Evolutionary conservation across 495 filamentous ascomycete species (phyloP), one percentile per base, ranked within the genome.

Genomic region (Cercophora sp.): DNA sequence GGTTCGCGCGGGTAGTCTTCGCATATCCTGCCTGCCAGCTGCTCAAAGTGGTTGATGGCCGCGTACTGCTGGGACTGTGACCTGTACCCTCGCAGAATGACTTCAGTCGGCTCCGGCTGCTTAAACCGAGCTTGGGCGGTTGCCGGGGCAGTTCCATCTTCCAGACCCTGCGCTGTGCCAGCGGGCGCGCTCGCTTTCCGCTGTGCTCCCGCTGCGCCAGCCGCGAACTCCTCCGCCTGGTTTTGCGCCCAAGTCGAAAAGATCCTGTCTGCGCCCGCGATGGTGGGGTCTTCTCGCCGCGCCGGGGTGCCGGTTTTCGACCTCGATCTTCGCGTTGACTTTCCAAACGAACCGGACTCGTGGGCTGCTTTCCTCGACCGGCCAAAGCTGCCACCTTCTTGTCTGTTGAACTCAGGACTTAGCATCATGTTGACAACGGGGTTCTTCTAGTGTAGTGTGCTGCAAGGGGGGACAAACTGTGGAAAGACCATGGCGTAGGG

Each of bases 1-100:
- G 85, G 78, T 20, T 84, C 80, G 51, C 91, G 83, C 4, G 87
- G 80, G 67, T 96, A 96, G 66, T 95, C 89, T 70, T 96, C 91
- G 66, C 88, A 92, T 62, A 96, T 90, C 50, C 82, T 70, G 31
- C 91, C 90, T 43, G 76, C 79, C 35, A 90, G 83, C 42, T 83
- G 77, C 73, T 96, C 91, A 67, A 85, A 96, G 63, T 86, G 84
- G 61, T 85, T 83, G 55, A 96, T 85, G 20, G 88, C 89, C 25
- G 89, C 87, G 75, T 89, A 95, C 70, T 93, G 87, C 23, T 79
- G 74, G 31, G 78, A 73, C 37, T 84, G 77, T 29, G 76, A 76
- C 27, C 82, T 79, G 68, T 88, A 95, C n/a, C 91, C 91, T 54
- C 88, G 85, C 20, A 96, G 73, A 22, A 94, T 83, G 51, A 91